Base-by-base conservation (phyloP, 148 eudicot species). In the Camellia japonica region DNA sequence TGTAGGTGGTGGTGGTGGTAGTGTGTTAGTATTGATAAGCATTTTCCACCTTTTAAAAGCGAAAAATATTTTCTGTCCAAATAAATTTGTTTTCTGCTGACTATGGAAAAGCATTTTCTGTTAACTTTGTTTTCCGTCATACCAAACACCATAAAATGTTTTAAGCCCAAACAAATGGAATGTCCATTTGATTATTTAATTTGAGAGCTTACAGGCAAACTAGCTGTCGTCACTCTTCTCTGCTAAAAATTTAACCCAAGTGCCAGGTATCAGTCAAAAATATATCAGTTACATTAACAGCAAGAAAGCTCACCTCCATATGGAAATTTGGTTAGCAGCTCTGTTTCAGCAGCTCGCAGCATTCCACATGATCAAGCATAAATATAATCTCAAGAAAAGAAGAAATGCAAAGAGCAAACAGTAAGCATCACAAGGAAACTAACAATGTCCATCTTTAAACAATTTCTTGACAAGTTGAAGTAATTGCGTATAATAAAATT, bases 331-430 rank as follows among this genome's bases (percentile, higher is more conserved):
- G 97, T 90, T 68, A 91, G 81, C 78, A 93, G 78, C 90, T 91
- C 97, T 19, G 94, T 89, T 82, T 93, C 97, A 84, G 97, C 91
- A 75, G 97, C 95, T 82, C 97, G 83, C 97, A 91, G 86, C 70
- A 77, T 72, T 38, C 47, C 23, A 71, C 30, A 23, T 23, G 5
- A 74, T 44, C 14, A 58, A 60, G n/a, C 16, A 54, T 0, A 23
- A 71, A 43, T 6, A 43, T 58, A 16, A 8, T 79, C 68, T 43
- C 8, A 46, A 73, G 43, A 66, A 52, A 64, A 41, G 52, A 68
- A 23, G 30, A 42, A 55, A 15, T 4, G 18, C 55, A 15, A 15
- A 42, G 30, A 2, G 6, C 15, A 13, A 41, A 15, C 42, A 38
- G 12, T 42, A 67, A 38, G 47, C 46, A 38, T 67, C 64, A 60